Percentiles rank a stretch among this genome's conserved stretches.
These are phyloP conservation scores for Alternaria atra DNA, from an alignment of 2,329 filamentous ascomycete species.

Conservation along the genomic window DNA sequence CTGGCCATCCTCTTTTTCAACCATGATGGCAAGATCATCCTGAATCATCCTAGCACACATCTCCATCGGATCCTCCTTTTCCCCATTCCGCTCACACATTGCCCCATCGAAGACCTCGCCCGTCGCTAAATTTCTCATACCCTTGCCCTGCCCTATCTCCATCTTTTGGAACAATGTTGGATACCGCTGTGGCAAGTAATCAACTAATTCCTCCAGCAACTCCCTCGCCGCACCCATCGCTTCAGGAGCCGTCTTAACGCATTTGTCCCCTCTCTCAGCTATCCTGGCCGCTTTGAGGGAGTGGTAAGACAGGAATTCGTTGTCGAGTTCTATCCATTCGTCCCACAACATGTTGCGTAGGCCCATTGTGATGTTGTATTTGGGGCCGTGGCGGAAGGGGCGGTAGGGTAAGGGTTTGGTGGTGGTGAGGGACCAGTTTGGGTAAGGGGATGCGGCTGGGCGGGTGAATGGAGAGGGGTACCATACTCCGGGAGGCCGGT, in stretches of 20 bases:
- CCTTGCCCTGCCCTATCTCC: conserved; percentile 49
- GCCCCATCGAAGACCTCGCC: conserved; percentile 75
- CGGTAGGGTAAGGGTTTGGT: conserved; percentile 80
- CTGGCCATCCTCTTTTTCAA: conserved; percentile 77
- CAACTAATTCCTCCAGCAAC: conserved; percentile 74
- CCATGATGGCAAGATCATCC: conserved; percentile 86
- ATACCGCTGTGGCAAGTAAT: conserved; percentile 78
- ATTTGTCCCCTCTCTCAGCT: conserved; percentile 70
- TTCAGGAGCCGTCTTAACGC: conserved; percentile 73
- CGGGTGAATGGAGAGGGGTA: conserved; percentile 60
- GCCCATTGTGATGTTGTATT: conserved; percentile 80
- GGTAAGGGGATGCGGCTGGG: conserved; percentile 69
- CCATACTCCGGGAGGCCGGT: conserved; percentile 53
- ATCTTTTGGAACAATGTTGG: conserved; percentile 73
- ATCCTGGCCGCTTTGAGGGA: conserved; percentile 75
- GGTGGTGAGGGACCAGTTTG: conserved; percentile 71
- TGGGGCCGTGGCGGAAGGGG: conserved; percentile 79
- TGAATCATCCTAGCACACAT: conserved; percentile 77
- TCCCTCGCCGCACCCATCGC: conserved; percentile 78
- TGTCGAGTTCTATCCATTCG: conserved; percentile 88
- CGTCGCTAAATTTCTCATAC: conserved; percentile 74
- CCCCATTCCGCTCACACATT: conserved; percentile 64
- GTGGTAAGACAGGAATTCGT: conserved; percentile 77
- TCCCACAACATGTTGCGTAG: conserved; percentile 74
- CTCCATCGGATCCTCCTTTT: conserved; percentile 77